phyloP scores from a whole-genome alignment of 306 rosid species.

The Potentilla sterilis region DNA sequence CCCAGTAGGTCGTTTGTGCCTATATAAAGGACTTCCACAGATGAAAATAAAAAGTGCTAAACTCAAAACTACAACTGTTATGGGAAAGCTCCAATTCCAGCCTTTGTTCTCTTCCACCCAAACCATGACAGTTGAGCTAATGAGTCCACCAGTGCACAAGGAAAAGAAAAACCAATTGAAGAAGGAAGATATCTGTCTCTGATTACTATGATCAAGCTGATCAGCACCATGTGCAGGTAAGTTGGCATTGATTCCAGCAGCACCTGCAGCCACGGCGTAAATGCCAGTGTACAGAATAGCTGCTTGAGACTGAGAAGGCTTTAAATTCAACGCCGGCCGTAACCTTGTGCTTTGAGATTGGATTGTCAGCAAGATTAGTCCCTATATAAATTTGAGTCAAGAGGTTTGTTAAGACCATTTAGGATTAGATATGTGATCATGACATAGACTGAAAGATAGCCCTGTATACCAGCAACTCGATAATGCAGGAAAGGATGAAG shows the following conservation, averaged over 20 bases:
- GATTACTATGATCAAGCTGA: slow-evolving; percentile 34
- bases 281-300: slow-evolving; percentile 32
- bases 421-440: not conserved
- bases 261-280: slow-evolving; percentile 28
- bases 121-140: slow-evolving; percentile 34
- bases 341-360: slow-evolving; percentile 26
- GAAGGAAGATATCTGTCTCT: slow-evolving; percentile 33
- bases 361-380: slow-evolving; percentile 29
- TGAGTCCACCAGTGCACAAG: slow-evolving; percentile 24
- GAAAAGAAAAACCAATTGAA: slow-evolving; percentile 46
- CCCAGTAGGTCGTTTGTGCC: slow-evolving; percentile 33
- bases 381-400: slow-evolving; percentile 17
- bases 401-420: not conserved
- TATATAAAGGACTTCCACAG: slow-evolving; percentile 25
- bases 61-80: slow-evolving; percentile 21
- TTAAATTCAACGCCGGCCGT: not conserved
- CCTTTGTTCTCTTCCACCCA: slow-evolving; percentile 40
- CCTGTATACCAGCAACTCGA: slow-evolving; percentile 26
- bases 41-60: slow-evolving; percentile 23
- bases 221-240: slow-evolving; percentile 48
- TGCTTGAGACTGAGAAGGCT: slow-evolving; percentile 19
- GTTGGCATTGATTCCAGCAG: slow-evolving; percentile 36
- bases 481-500: slow-evolving; percentile 9
- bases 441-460: not conserved
- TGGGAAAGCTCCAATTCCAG: slow-evolving; percentile 30